Base-by-base conservation (phyloP, 2,329 filamentous ascomycete genomes). In the Lasiodiplodia theobromae region DNA sequence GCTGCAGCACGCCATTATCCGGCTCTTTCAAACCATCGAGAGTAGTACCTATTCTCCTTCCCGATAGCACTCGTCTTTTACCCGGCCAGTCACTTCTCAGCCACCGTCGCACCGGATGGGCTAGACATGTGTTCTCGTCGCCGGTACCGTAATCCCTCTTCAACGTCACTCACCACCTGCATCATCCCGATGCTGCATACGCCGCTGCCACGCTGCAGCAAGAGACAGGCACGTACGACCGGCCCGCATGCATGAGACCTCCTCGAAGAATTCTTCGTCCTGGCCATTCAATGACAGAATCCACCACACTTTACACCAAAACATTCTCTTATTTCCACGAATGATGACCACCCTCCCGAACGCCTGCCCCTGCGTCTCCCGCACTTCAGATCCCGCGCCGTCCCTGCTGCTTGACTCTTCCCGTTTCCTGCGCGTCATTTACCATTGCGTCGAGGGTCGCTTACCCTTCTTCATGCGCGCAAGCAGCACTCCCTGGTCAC, bases 131-230 rank as follows among this genome's bases (percentile, higher is more conserved):
- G 54, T 64, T 64, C 28, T 64, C 31, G 44, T 64, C 11, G 23
- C 12, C 37, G 37, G 40, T 44, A 44, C 40, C 40, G 16, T 47
- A 21, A 47, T 23, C 21, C 56, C n/a, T 44, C 47, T 31, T 23
- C 16, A 28, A 64, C 60, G 60, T 64, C 60, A 52, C 44, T 38
- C 28, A 16, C 37, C 18, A 11, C 51, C 60, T 64, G 60, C 60
- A 64, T 47, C 28, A 28, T 64, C 31, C 60, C 60, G 60, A 64
- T 64, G 47, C 47, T 52, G 60, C 60, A 64, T 64, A 49, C 23
- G 54, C 54, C 54, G 38, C 38, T 64, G 60, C 60, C 60, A 64
- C 47, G 47, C 60, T 52, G 28, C 47, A 57, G 34, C 54, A 12
- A 23, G 54, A 38, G 37, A 37, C 34, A 38, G 34, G 60, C 54